Base-by-base conservation (phyloP, 2,329 filamentous ascomycete genomes). In the Fonsecaea pugnacius region DNA sequence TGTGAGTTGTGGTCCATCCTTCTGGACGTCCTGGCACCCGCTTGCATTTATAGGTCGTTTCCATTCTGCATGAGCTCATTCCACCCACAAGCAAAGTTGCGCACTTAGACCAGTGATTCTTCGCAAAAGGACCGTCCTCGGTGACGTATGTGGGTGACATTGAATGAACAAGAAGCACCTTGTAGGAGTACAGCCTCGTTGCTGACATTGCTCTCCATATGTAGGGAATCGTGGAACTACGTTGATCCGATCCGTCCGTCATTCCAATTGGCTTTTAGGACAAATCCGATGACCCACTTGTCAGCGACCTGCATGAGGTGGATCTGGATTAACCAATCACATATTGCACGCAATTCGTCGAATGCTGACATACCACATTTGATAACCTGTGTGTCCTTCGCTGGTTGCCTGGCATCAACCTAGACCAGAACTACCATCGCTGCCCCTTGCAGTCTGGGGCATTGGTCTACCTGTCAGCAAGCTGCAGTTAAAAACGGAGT, bases 281-380 rank as follows among this genome's bases (percentile, higher is more conserved):
- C 12, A 14, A 48, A 40, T 35, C 40, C 18, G 36, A 32, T 6
- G 36, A 12, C 14, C 55, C 55, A 32, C 38, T 14, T 58, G 55
- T 58, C 55, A 58, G 55, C 55, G 12, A 33, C 40, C 12, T 58
- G 55, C 55, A 50, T 58, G 18, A 27, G 43, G 43, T 48, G 43
- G 43, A 14, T 27, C 43, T 24, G 9, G 4, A 4, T 6, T 3
- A 5, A 1, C 43, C 43, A 48, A 48, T 48, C 43, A 48, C 7
- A 48, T 27, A 10, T 16, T 14, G 9, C 6, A 21, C 7, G 18
- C n/a, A 16, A 2, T 33, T 33, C 38, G 21, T 27, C 38, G 36
- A 48, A 12, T 48, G 43, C 43, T 21, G 51, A 53, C 51, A 53
- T 33, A 53, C 33, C 21, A 9, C 21, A 52, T n/a, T 6, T 43